Evolutionary conservation across 2,329 filamentous ascomycete species (phyloP).

Genomic region (Diaporthe aspalathi): DNA sequence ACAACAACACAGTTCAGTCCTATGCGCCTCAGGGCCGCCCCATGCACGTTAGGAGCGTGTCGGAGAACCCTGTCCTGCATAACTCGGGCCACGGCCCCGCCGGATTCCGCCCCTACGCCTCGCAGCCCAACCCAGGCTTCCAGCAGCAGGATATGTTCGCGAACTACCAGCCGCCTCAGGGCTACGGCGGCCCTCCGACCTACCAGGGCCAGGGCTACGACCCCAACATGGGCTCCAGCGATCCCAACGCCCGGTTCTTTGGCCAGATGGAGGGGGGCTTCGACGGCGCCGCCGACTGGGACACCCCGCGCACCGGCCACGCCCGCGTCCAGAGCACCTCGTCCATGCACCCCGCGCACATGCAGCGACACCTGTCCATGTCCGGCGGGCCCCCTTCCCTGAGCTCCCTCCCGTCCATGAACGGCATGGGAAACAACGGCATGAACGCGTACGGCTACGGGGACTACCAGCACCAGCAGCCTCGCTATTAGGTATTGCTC

Average conservation of each 20-base stretch:
- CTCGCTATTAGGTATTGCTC: neutral
- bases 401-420: constrained; percentile 36
- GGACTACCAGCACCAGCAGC: constrained; percentile 29
- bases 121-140: constrained; percentile 28
- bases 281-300: constrained; percentile 29
- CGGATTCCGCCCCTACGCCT: constrained; percentile 31
- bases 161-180: constrained; percentile 30
- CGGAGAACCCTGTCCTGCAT: constrained; percentile 36
- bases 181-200: constrained; percentile 28
- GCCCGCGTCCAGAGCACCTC: constrained; percentile 37
- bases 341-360: constrained; percentile 17
- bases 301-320: constrained; percentile 28
- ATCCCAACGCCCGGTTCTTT: constrained; percentile 22
- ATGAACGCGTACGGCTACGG: constrained; percentile 1
- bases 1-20: constrained; percentile 24
- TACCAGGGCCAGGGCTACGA: constrained; percentile 31
- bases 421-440: constrained; percentile 23
- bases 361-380: constrained; percentile 29
- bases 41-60: constrained; percentile 39
- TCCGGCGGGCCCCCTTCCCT: constrained; percentile 27
- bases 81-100: constrained; percentile 24
- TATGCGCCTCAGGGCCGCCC: constrained; percentile 33
- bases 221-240: constrained; percentile 12
- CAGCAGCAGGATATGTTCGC: constrained; percentile 34
- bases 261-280: constrained; percentile 7